Evolutionary conservation across 1,284 basidiomycete genomes (phyloP).

Genomic region (Tremellales sp.): DNA sequence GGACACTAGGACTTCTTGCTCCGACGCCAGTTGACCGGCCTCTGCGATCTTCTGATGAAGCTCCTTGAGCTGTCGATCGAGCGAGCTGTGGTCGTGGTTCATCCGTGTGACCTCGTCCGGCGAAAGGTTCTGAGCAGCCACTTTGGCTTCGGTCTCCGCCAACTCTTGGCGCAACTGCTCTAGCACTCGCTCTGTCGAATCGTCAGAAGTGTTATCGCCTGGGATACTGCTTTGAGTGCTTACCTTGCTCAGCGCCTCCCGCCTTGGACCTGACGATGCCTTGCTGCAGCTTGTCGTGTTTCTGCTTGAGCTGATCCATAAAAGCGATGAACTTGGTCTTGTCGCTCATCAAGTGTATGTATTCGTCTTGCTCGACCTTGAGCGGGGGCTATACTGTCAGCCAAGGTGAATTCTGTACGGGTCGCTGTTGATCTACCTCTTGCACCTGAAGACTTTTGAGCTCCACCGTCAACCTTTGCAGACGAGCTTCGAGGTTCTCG

Average conservation of each 20-base stretch:
- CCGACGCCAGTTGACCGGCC: conserved; percentile 63
- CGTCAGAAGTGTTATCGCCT: neutral
- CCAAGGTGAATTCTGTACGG: conserved; percentile 1
- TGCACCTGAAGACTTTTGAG: conserved; percentile 36
- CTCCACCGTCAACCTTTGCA: conserved; percentile 27
- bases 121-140: conserved; percentile 74
- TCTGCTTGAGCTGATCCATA: conserved; percentile 39
- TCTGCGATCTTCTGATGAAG: conserved; percentile 69
- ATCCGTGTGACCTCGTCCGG: conserved; percentile 80
- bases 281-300: conserved; percentile 40
- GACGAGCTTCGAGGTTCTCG: conserved; percentile 30
- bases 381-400: conserved; percentile 42
- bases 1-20: conserved; percentile 70
- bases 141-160: conserved; percentile 59
- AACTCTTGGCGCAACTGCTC: conserved; percentile 53
- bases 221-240: neutral
- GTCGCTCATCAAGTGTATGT: conserved; percentile 41
- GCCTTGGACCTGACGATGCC: conserved; percentile 24
- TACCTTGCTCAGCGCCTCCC: conserved; percentile 36
- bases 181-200: conserved; percentile 59
- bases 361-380: conserved; percentile 39
- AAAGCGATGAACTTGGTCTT: conserved; percentile 45
- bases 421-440: too few species aligned
- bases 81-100: conserved; percentile 74
- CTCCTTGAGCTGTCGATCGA: conserved; percentile 66